phyloP scores from a whole-genome alignment of 208 protist species.

The Angomonas ambiguus region DNA sequence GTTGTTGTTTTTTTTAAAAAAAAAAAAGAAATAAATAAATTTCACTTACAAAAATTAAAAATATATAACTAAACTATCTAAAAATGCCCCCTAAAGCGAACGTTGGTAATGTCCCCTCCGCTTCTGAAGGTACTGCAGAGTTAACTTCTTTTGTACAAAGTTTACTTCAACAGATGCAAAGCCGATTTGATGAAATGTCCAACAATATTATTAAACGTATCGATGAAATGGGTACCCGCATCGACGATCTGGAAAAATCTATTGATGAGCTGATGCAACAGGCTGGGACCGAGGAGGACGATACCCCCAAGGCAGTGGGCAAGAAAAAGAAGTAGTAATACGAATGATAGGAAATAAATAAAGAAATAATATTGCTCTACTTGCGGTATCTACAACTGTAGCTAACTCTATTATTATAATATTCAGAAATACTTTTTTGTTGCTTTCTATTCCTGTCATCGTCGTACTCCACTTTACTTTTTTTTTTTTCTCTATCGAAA shows the following conservation, averaged over 20 bases:
- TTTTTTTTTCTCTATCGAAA: not conserved
- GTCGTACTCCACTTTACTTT: not conserved
- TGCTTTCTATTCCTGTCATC: not conserved
- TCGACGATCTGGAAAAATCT: conserved; percentile 92
- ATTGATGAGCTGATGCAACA: conserved; percentile 95
- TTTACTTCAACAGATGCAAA: conserved; percentile 94
- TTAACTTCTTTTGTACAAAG: conserved; percentile 92
- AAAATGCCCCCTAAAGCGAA: conserved; percentile 15
- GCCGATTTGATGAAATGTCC: conserved; percentile 94
- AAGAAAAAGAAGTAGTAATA: conserved; percentile 13
- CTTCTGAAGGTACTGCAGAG: conserved; percentile 71
- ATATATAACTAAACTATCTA: not conserved
- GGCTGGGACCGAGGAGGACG: conserved; percentile 80
- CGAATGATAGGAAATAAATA: conserved; percentile 1
- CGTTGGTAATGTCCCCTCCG: not conserved
- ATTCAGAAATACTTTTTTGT: not conserved
- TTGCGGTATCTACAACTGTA: not conserved
- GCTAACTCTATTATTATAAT: not conserved
- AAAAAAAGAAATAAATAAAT: not conserved
- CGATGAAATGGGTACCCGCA: conserved; percentile 92
- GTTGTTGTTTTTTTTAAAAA: not conserved
- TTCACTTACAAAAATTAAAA: no score
- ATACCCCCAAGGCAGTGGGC: conserved; percentile 26
- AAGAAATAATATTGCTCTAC: not conserved
- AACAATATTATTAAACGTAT: conserved; percentile 91